Percentiles rank a stretch among this genome's conserved stretches.
phyloP scores from a whole-genome alignment of 169 alveolate species.

The Perkinsus chesapeaki region DNA sequence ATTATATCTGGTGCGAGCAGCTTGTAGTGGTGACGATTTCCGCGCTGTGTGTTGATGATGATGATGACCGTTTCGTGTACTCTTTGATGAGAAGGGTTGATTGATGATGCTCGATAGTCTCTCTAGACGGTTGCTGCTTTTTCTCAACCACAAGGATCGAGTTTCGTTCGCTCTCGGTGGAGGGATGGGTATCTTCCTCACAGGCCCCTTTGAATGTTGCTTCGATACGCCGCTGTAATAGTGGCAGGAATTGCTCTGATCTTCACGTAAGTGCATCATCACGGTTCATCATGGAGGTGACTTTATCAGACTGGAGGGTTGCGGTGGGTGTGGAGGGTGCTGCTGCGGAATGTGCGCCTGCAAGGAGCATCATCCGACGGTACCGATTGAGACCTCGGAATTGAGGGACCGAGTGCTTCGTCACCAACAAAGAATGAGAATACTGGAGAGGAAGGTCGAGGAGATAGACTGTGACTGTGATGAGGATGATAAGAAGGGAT shows the following conservation, averaged over 20 bases:
- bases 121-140: background rate
- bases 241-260: background rate
- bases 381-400: background rate
- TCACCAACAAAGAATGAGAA: background rate
- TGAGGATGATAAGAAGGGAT: background rate
- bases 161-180: background rate
- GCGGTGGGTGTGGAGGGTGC: background rate
- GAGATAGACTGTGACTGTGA: background rate
- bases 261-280: background rate
- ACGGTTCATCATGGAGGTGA: background rate
- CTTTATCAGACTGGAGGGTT: background rate
- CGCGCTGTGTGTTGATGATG: background rate
- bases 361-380: background rate
- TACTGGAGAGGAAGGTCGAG: background rate
- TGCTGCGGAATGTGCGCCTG: background rate
- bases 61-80: background rate
- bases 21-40: conserved; percentile 22
- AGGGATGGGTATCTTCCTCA: background rate
- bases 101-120: background rate
- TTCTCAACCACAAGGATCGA: background rate
- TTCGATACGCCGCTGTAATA: background rate
- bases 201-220: background rate
- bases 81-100: background rate
- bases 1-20: conserved; percentile 91
- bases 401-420: background rate